Percentiles rank a stretch among this genome's conserved stretches.
phyloP scores from a whole-genome alignment of 2,329 filamentous ascomycete genomes.

The Chlorencoelia australis region DNA sequence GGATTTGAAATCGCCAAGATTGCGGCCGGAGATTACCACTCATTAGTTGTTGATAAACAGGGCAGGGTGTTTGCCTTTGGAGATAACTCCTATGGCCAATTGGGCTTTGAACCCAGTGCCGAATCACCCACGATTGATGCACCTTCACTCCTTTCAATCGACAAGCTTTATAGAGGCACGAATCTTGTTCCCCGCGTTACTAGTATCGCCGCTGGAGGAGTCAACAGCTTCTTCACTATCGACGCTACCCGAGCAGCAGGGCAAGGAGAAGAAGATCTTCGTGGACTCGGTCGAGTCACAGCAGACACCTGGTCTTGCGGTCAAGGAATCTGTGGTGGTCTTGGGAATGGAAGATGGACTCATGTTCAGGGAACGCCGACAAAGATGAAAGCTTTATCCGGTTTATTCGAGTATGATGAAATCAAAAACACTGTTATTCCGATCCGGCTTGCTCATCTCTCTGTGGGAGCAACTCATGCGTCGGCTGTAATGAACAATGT shows the following conservation, averaged over 20 bases:
- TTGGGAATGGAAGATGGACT: slow-evolving; percentile 83
- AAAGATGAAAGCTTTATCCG: slow-evolving; percentile 76
- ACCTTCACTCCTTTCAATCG: slow-evolving; percentile 60
- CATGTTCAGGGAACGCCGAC: slow-evolving; percentile 69
- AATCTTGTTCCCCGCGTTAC: slow-evolving; percentile 58
- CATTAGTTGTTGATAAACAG: slow-evolving; percentile 62
- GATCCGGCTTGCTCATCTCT: slow-evolving; percentile 65
- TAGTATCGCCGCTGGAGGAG: slow-evolving; percentile 72
- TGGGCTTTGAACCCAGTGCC: slow-evolving; percentile 65
- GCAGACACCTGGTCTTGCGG: slow-evolving; percentile 83
- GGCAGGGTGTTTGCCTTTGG: slow-evolving; percentile 81
- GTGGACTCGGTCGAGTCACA: slow-evolving; percentile 44
- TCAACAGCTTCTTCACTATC: slow-evolving; percentile 78
- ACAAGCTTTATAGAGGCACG: slow-evolving; percentile 61
- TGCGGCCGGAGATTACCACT: slow-evolving; percentile 80
- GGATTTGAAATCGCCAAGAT: slow-evolving; percentile 64
- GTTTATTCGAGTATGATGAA: slow-evolving; percentile 83
- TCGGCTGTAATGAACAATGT: slow-evolving; percentile 78
- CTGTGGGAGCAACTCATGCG: slow-evolving; percentile 70
- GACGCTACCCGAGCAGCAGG: slow-evolving; percentile 56
- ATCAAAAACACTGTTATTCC: slow-evolving; percentile 54
- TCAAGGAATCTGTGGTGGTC: slow-evolving; percentile 69
- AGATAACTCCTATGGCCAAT: slow-evolving; percentile 83
- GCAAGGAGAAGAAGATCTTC: slow-evolving; percentile 31
- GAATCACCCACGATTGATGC: slow-evolving; percentile 54